phyloP scores from a whole-genome alignment of 2,329 filamentous ascomycete species.

The Kalaharituber pfeilii region DNA sequence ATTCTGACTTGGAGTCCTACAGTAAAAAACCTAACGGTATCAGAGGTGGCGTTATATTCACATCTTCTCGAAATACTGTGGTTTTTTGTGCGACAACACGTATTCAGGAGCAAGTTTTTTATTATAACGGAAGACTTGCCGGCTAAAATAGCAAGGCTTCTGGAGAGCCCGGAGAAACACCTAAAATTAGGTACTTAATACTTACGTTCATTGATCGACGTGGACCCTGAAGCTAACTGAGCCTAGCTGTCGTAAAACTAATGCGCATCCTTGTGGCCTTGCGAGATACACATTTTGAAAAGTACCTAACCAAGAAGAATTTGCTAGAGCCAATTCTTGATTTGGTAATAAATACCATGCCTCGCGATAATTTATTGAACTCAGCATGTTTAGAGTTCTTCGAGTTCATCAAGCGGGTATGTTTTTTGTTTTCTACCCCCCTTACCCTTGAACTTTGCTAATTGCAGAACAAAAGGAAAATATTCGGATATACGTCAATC shows the following conservation, averaged over 20 bases:
- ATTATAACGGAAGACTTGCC: slow-evolving; percentile 64
- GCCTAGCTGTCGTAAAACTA: slow-evolving; percentile 73
- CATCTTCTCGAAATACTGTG: slow-evolving; percentile 85
- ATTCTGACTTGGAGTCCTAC: slow-evolving; percentile 4
- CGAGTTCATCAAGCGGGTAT: slow-evolving; percentile 52
- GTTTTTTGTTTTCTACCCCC: not conserved
- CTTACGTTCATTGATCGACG: slow-evolving; percentile 17
- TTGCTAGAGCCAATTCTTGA: slow-evolving; percentile 72
- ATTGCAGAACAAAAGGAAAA: slow-evolving; percentile 43
- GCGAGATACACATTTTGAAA: slow-evolving; percentile 81
- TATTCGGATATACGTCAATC: slow-evolving; percentile 62
- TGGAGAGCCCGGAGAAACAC: slow-evolving; percentile 75
- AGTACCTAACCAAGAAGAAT: slow-evolving; percentile 62
- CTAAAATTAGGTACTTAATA: slow-evolving; percentile 60
- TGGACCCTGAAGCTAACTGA: not conserved
- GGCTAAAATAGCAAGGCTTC: slow-evolving; percentile 62
- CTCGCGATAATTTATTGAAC: slow-evolving; percentile 80
- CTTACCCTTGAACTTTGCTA: not conserved
- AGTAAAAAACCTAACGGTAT: slow-evolving; percentile 56
- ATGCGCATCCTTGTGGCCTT: slow-evolving; percentile 72
- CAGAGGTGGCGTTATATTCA: slow-evolving; percentile 76
- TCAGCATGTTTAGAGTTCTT: slow-evolving; percentile 91
- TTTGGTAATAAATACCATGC: slow-evolving; percentile 68
- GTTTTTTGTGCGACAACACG: slow-evolving; percentile 83
- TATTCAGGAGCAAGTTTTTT: slow-evolving; percentile 72